Conservation (phyloP, 1,284 basidiomycete species). For the Ceratobasidium sp. region DNA sequence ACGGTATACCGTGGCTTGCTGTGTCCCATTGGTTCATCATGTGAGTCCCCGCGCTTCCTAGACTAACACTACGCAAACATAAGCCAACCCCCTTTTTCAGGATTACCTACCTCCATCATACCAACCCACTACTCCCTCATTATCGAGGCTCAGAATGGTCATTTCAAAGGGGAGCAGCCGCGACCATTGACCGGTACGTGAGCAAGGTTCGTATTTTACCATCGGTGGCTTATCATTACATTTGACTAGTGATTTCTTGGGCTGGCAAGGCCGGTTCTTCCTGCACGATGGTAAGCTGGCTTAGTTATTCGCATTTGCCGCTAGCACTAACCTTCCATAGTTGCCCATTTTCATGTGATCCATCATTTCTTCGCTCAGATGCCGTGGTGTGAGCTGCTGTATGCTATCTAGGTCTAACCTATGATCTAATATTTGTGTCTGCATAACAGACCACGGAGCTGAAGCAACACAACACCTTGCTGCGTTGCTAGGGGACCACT, state of each 20-base stretch:
- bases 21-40: slow-evolving; percentile 63
- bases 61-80: background rate
- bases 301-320: background rate
- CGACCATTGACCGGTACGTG: slow-evolving; percentile 62
- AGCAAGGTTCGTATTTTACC: slow-evolving; percentile 19
- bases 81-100: slow-evolving; percentile 1
- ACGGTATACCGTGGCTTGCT: slow-evolving; percentile 66
- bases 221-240: slow-evolving; percentile 48
- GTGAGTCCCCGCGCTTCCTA: slow-evolving; percentile 51
- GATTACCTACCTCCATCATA: slow-evolving; percentile 59
- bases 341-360: slow-evolving; percentile 59
- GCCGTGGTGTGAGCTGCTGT: slow-evolving; percentile 36
- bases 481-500: slow-evolving; percentile 44
- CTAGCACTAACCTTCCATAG: slow-evolving; percentile 41
- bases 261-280: slow-evolving; percentile 46
- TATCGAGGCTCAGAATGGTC: slow-evolving; percentile 64
- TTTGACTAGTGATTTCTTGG: slow-evolving; percentile 49
- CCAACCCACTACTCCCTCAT: slow-evolving; percentile 62
- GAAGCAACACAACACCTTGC: slow-evolving; percentile 45
- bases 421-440: background rate
- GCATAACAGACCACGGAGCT: slow-evolving; percentile 42
- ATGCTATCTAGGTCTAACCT: background rate
- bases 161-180: slow-evolving; percentile 67
- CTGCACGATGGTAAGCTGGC: slow-evolving; percentile 49
- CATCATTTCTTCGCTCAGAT: slow-evolving; percentile 50